Evolutionary conservation across 768 basidiomycete genomes (phyloP), one percentile per base, ranked within the genome.

Genomic region (Mycena indigotica): DNA sequence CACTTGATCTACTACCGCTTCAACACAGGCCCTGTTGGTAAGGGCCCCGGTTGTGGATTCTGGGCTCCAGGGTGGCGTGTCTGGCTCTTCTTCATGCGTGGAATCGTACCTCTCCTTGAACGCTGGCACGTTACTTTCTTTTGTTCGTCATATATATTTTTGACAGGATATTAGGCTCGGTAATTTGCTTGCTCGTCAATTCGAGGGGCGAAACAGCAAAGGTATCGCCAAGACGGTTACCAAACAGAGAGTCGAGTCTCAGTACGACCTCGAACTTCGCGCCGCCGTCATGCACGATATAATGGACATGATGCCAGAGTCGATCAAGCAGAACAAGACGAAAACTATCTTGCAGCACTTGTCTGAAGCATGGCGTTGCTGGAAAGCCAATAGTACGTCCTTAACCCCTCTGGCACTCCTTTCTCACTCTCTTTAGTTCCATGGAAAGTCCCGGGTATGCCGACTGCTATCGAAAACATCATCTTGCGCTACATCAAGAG

Each of bases 261-360:
- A 99, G 72, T 98, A 95, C 66, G 97, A 99, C 72, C 81, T 99
- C 30, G 97, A 99, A 70, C 78, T 99, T 41, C 88, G 97, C 53
- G 97, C 97, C 0, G 95, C 97, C 46, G 96, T 99, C 66, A 98
- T 99, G 97, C 96, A 98, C 76, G 96, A 99, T 73, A 98, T 99
- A 65, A 80, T 99, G 65, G 96, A 98, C 78, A 98, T 98, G 96
- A 98, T 98, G 96, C 97, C 97, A 5, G 97, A 98, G 73, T 94
- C 92, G 2, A 95, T 98, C 79, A 95, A 95, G 75, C 94, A 95
- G 75, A 99, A 98, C 77, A 98, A 99, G 79, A 87, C 95, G n/a
- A 99, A 99, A 80, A 98, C 97, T 12, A 98, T 99, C 63, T 69
- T 99, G 70, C 97, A 99, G 72, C 97, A 98, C 71, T 76, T 98